phyloP scores from a whole-genome alignment of 1,284 basidiomycete species.

The Hymenochaete sp. region DNA sequence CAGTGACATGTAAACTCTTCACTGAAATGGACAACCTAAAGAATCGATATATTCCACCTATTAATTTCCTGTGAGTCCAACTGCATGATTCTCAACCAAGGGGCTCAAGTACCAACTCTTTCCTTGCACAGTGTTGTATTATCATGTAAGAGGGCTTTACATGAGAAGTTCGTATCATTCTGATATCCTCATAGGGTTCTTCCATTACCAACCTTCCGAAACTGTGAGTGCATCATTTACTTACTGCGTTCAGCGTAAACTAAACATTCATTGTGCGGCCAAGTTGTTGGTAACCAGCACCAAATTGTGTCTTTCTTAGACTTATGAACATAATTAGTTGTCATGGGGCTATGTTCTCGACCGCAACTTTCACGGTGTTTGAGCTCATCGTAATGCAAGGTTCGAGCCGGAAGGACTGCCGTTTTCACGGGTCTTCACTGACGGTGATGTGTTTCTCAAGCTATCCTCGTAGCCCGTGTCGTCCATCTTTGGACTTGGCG shows the following conservation, averaged over 20 bases:
- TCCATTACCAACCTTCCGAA: slow-evolving; percentile 3
- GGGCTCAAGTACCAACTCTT: not conserved
- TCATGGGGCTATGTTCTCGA: slow-evolving; percentile 7
- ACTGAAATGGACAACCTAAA: slow-evolving; percentile 1
- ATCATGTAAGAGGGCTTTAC: slow-evolving; percentile 13
- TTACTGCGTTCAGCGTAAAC: not conserved
- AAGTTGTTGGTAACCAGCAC: slow-evolving; percentile 11
- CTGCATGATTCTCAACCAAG: not conserved
- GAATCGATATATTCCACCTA: slow-evolving; percentile 15
- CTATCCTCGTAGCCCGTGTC: slow-evolving; percentile 12
- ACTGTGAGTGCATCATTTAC: slow-evolving; percentile 2
- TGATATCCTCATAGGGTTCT: slow-evolving; percentile 8
- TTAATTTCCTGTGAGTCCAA: slow-evolving; percentile 10
- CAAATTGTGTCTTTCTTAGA: not conserved
- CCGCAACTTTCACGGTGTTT: slow-evolving; percentile 8
- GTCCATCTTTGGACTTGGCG: slow-evolving; percentile 14
- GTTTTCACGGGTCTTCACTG: no score
- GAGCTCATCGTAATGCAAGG: slow-evolving; percentile 16
- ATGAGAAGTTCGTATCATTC: not conserved
- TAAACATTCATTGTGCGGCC: not conserved
- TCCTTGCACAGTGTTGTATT: slow-evolving; percentile 5
- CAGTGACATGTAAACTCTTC: not conserved
- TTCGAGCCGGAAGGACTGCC: no score
- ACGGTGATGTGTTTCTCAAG: not conserved
- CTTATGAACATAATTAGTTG: slow-evolving; percentile 3